Percentiles rank a stretch among this genome's conserved stretches.
phyloP scores from a whole-genome alignment of 257 asterid genomes.

The Fraxinus quadrangulata region DNA sequence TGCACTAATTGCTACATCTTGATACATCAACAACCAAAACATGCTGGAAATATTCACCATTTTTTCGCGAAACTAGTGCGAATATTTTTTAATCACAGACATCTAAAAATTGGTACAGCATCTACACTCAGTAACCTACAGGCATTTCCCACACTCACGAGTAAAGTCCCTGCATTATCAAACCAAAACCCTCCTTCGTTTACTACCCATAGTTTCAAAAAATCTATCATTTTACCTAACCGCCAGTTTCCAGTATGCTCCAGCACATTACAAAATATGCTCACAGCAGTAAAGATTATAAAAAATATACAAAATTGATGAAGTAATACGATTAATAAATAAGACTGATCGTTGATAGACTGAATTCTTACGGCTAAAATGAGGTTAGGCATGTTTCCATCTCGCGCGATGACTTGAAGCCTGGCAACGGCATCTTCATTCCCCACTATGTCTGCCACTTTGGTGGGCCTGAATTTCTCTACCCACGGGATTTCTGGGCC shows the following conservation, averaged over 20 bases:
- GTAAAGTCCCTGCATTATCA: background rate
- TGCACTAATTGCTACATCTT: background rate
- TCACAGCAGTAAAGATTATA: background rate
- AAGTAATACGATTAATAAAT: background rate
- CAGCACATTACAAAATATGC: background rate
- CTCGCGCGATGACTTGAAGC: slow-evolving; percentile 90
- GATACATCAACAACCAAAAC: background rate
- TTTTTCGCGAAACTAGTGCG: background rate
- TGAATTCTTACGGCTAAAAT: slow-evolving; percentile 64
- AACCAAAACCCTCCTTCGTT: background rate
- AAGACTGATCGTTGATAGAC: background rate
- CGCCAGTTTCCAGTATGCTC: background rate
- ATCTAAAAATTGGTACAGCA: background rate
- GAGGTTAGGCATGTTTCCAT: slow-evolving; percentile 95
- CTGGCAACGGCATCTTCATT: slow-evolving; percentile 89
- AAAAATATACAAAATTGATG: background rate
- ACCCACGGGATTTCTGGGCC: slow-evolving; percentile 96
- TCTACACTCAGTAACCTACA: background rate
- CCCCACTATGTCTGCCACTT: slow-evolving; percentile 88
- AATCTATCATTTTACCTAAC: background rate
- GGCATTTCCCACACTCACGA: background rate
- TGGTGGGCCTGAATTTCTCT: slow-evolving; percentile 82
- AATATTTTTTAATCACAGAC: background rate
- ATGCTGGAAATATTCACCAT: background rate
- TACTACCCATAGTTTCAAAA: background rate